Evolutionary conservation across 75 land plant genomes (phyloP), one percentile per base, ranked within the genome.

Genomic region (Cupressus sempervirens): DNA sequence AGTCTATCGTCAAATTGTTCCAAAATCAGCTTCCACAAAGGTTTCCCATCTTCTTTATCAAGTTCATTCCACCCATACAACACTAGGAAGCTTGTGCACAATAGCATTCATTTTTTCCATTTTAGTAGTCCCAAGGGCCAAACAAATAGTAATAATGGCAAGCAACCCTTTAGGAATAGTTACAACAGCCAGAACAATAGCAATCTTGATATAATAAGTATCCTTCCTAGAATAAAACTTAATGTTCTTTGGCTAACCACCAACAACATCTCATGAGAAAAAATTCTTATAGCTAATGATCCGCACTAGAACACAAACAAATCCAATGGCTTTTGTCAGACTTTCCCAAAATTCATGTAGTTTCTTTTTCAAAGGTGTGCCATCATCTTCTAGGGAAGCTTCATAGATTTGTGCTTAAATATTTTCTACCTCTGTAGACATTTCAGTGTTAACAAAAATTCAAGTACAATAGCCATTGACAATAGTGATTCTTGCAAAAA

Each of bases 151-250:
- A 34, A 96, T 96, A 3, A 96, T 95, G 40, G 98, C 95, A 68
- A 97, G 98, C 32, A 96, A 89, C 35, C 98, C 98, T 86, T 96
- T 97, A 14, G 98, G 97, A 29, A 96, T 96, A 23, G 98, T 95
- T 76, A 97, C 98, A 18, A 96, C 97, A 4, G 98, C 98, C 26
- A 96, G 85, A 3, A 97, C 97, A 41, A 96, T 93, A 54, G 98
- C 94, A 68, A 95, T 93, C 85, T 96, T 91, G 80, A 96, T 92
- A 86, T 96, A 95, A 54, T 96, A 96, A 3, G 97, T 93, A 86
- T 97, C 94, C 82, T 91, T 92, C 81, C 90, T 91, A 81, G 95
- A 93, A 32, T 96, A 96, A 76, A 96, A 96, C 9, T 58, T 79
- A 62, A 93, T 46, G 83, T 94, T 92, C 35, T 26, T 74, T 34